phyloP scores from a whole-genome alignment of 345 rosid genomes.

The Garcia nutans region DNA sequence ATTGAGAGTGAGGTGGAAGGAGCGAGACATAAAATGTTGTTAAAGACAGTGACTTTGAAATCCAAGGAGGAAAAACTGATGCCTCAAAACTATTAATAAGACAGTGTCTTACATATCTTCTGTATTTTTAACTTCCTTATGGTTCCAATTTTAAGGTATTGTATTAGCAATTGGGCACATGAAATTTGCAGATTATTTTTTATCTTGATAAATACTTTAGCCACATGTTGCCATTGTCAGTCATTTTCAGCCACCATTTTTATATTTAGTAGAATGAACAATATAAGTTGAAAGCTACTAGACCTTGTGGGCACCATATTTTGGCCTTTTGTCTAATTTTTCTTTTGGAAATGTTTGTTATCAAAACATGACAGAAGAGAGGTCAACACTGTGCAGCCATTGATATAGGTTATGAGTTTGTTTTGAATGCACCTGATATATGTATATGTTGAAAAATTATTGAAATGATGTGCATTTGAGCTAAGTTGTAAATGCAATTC shows the following conservation, averaged over 20 bases:
- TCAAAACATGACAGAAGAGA: too few relatives aligned
- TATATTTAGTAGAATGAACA: background rate
- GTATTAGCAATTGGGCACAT: conserved; percentile 6
- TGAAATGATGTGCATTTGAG: too few relatives aligned
- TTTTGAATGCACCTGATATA: too few relatives aligned
- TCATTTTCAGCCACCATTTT: conserved; percentile 13
- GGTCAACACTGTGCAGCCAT: too few relatives aligned
- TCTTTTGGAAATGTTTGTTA: too few relatives aligned
- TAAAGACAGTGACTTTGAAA: conserved; percentile 41
- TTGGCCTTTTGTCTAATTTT: too few relatives aligned
- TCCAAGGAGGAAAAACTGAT: conserved; percentile 60
- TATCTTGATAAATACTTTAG: background rate
- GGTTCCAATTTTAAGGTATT: background rate
- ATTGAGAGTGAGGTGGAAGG: background rate
- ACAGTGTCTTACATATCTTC: too few relatives aligned
- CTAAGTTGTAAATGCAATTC: too few relatives aligned
- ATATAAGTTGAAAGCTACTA: too few relatives aligned
- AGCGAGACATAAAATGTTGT: conserved; percentile 65
- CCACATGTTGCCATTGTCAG: conserved; percentile 1
- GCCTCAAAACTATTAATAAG: conserved; percentile 52
- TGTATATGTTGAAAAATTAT: too few relatives aligned
- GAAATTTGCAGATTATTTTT: background rate
- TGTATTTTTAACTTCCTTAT: background rate
- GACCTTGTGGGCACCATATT: too few relatives aligned
- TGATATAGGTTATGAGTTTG: too few relatives aligned